These are phyloP conservation scores for Suillus tomentosus DNA, from an alignment of 768 basidiomycete genomes.

Conservation along the genomic window DNA sequence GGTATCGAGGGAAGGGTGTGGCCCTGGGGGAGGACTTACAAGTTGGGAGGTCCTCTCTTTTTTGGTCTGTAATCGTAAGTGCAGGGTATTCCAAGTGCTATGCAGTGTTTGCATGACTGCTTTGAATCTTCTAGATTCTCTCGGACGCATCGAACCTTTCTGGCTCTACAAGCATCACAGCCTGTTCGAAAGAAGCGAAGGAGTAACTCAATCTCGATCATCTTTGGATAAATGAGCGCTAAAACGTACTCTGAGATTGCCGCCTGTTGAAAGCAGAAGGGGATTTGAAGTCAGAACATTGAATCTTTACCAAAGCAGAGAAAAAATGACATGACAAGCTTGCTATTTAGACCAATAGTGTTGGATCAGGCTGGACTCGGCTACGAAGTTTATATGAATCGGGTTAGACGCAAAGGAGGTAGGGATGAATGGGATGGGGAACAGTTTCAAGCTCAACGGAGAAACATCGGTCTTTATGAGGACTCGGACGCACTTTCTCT, in stretches of 20 bases:
- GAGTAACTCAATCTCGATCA: constrained; percentile 26
- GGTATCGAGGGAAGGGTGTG: constrained; percentile 2
- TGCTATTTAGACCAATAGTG: constrained; percentile 19
- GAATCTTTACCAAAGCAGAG: constrained; percentile 24
- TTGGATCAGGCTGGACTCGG: constrained; percentile 29
- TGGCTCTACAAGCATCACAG: constrained; percentile 84
- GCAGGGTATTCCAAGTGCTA: constrained; percentile 78
- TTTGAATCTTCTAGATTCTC: constrained; percentile 78
- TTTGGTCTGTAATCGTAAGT: constrained; percentile 94
- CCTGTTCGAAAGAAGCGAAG: constrained; percentile 43
- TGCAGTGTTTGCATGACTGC: constrained; percentile 85
- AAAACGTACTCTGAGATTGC: constrained; percentile 77
- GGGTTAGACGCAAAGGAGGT: constrained; percentile 30
- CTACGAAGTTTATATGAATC: constrained; percentile 44
- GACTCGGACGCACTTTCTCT: constrained; percentile 76
- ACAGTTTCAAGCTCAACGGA: constrained; percentile 39
- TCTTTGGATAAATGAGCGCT: constrained; percentile 18
- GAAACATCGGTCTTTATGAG: constrained; percentile 53
- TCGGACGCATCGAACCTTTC: constrained; percentile 83
- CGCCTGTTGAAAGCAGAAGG: constrained; percentile 52
- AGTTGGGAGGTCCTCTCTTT: constrained; percentile 90
- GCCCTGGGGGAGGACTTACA: constrained; percentile 50
- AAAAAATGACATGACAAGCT: constrained; percentile 40
- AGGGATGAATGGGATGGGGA: constrained; percentile 23
- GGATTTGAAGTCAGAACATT: constrained; percentile 36